Conservation (phyloP, 192 early-diverging fungal genomes). For the Coemansia erecta region DNA sequence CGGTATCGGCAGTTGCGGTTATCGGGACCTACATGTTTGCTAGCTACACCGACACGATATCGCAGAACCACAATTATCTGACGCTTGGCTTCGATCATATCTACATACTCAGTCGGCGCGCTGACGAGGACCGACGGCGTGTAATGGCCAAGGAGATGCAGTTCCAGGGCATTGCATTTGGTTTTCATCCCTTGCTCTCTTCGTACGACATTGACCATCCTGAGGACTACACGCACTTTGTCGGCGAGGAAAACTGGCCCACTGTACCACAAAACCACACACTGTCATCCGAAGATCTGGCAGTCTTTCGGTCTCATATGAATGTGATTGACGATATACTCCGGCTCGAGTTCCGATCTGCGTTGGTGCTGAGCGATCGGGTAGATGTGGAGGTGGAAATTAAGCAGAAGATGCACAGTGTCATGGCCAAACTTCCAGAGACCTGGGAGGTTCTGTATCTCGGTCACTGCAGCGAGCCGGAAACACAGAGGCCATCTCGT, state of each 20-base stretch:
- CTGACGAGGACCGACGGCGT: conserved; percentile 9
- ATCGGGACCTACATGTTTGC: conserved; percentile 35
- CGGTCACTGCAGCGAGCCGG: conserved; percentile 15
- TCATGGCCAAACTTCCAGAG: conserved; percentile 7
- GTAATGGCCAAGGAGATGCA: conserved; percentile 19
- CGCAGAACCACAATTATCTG: conserved; percentile 15
- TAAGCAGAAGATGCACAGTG: neutral
- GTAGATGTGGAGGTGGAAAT: conserved; percentile 15
- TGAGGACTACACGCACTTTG: conserved; percentile 17
- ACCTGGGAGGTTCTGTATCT: conserved; percentile 30
- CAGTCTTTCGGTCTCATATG: conserved; percentile 26
- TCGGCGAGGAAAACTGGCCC: conserved; percentile 29
- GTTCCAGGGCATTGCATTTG: conserved; percentile 32
- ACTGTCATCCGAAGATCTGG: conserved; percentile 14
- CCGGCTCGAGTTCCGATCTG: conserved; percentile 17
- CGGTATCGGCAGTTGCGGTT: neutral
- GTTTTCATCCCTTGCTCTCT: conserved; percentile 21
- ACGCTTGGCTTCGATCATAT: conserved; percentile 32
- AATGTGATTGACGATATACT: conserved; percentile 35
- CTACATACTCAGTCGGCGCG: conserved; percentile 20
- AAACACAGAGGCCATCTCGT: conserved; percentile 3
- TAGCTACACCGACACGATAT: conserved; percentile 26
- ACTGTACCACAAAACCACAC: conserved; percentile 10
- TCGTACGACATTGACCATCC: conserved; percentile 27
- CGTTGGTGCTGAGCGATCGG: conserved; percentile 21